Conservation (phyloP, 306 rosid genomes). For the Canavalia ensiformis region DNA sequence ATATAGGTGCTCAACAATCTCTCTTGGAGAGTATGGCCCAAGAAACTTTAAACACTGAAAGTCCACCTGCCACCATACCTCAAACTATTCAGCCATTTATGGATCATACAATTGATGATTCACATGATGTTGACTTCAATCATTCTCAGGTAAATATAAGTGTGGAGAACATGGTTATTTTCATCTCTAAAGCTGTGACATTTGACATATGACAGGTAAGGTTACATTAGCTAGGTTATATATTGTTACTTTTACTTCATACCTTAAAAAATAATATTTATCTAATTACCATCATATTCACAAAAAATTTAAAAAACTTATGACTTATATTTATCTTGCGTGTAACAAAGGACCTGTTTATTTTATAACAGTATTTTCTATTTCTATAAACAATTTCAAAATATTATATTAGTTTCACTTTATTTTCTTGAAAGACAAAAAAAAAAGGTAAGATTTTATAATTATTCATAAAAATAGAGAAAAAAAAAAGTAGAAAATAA, state of each 20-base stretch:
- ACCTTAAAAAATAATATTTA: neutral
- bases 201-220: neutral
- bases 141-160: conserved; percentile 53
- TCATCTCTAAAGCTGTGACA: neutral
- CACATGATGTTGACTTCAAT: conserved; percentile 37
- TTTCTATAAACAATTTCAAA: neutral
- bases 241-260: neutral
- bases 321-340: neutral
- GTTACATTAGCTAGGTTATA: neutral
- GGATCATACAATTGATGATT: conserved; percentile 38
- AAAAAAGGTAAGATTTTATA: no score
- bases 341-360: neutral
- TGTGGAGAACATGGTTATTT: neutral
- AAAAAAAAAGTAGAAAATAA: neutral
- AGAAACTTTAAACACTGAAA: conserved; percentile 45
- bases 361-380: neutral
- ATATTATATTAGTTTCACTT: neutral
- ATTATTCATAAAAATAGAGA: no score
- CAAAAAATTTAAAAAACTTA: neutral
- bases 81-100: conserved; percentile 22
- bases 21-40: conserved; percentile 28
- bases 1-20: conserved; percentile 28
- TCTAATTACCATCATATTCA: neutral
- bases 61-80: neutral
- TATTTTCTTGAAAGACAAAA: neutral